A percentile compares a stretch with the other conserved stretches of the same genome.
Conservation (phyloP, 768 basidiomycete genomes). For the Candolleomyces eurysporus region DNA sequence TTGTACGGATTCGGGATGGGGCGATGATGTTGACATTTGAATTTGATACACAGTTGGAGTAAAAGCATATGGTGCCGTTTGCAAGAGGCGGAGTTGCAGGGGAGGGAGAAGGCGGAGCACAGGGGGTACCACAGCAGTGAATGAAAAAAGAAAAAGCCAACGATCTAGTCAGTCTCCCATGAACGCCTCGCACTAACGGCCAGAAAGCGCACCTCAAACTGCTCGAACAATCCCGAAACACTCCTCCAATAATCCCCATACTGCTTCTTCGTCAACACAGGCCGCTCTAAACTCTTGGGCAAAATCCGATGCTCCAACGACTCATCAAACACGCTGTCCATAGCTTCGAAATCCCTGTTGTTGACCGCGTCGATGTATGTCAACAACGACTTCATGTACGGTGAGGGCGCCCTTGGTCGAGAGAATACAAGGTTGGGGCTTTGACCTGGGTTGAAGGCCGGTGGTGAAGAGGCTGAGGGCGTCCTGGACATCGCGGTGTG, state of each 20-base stretch:
- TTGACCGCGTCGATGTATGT: slow-evolving; percentile 30
- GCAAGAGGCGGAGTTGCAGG: too few relatives aligned
- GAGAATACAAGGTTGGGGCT: slow-evolving; percentile 23
- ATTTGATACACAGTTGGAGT: too few relatives aligned
- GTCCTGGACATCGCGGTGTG: background rate
- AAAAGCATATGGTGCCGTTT: too few relatives aligned
- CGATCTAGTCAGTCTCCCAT: background rate
- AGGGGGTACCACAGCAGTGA: background rate
- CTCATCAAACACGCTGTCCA: slow-evolving; percentile 30
- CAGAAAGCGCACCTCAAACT: slow-evolving; percentile 24
- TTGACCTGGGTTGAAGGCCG: slow-evolving; percentile 22
- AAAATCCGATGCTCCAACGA: slow-evolving; percentile 34
- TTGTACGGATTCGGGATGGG: too few relatives aligned
- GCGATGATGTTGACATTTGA: too few relatives aligned
- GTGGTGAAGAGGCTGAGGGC: slow-evolving; percentile 4
- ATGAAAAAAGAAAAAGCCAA: background rate
- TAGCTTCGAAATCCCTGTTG: slow-evolving; percentile 25
- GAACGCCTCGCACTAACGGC: background rate
- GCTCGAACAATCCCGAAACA: slow-evolving; percentile 24
- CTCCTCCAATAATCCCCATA: slow-evolving; percentile 30
- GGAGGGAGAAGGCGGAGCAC: too few relatives aligned
- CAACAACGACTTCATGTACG: slow-evolving; percentile 32
- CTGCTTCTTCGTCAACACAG: slow-evolving; percentile 32
- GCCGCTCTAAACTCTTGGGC: slow-evolving; percentile 31
- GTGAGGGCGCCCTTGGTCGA: slow-evolving; percentile 27